Evolutionary conservation across 768 basidiomycete species (phyloP), one percentile per base, ranked within the genome.

Genomic region (Amanita fuliginea): DNA sequence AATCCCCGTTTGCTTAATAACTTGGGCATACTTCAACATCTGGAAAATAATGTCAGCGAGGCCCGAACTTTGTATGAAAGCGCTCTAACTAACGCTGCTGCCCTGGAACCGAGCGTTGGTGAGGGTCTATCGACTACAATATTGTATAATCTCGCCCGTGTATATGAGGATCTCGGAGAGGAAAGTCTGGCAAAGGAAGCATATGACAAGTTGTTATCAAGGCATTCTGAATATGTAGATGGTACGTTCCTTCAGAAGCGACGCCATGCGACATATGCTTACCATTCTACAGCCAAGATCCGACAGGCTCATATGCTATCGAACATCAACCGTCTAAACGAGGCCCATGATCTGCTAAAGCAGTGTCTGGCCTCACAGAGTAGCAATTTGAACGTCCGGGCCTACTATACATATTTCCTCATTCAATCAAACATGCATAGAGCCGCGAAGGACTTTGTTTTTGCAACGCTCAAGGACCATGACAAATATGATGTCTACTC

Each of bases 171-270:
- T 42, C 72, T 77, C 47, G 85, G 85, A 1, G 83, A 89, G 32
- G 72, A 75, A 4, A 72, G 65, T 1, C 72, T 83, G 53, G 94
- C 95, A 2, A 82, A 75, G 54, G 88, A 86, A 55, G 91, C 89
- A 1, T 98, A 94, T 57, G 79, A 83, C 42, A 91, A 92, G 64
- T 72, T 98, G 7, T 65, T 97, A 32, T 69, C 78, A n/a, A 75
- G 86, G 47, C 95, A 98, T 71, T 91, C 94, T 1, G 96, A 98
- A 66, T 97, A 95, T 61, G 78, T 93, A 19, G 95, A 97, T 61
- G 95, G 94, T 95, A 56, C 42, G 85, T 69, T 30, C 33, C 28
- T 35, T 6, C 18, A 6, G 24, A 37, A 33, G 32, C 47, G 11
- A n/a, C 30, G 16, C 34, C 43, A 7, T 51, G 41, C 35, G 39